Base-by-base conservation (phyloP, 768 basidiomycete species). In the Pisolithus microcarpus region DNA sequence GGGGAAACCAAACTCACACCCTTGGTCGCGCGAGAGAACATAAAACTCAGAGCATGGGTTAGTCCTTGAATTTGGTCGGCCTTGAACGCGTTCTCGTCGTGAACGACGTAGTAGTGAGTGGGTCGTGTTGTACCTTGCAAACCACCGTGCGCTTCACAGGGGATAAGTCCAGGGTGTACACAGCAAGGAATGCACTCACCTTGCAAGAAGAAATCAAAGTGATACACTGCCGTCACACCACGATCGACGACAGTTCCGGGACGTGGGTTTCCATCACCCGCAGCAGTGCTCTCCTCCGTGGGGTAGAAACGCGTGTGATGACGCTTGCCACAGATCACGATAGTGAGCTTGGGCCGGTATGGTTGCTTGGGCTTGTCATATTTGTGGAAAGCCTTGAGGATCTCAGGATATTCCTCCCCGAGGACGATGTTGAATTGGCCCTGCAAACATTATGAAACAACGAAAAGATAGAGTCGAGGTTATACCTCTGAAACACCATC, bases 401-500 rank as follows among this genome's bases (percentile, higher is more conserved):
- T 77, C 55, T 67, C 56, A 2, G 76, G 75, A 39, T 66, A 67
- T 53, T 79, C 77, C 23, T 76, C 69, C 15, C 19, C 16, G 28
- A 75, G 64, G 28, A 80, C 77, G 9, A 64, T 70, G 9, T 62
- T 48, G 54, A 77, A 80, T 68, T 79, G 79, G 1, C 77, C 77
- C 70, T 77, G 48, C 11, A 48, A 46, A 30, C 16, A 37, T 34
- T 38, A 38, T 67, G 51, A 67, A 50, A 31, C 18, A 3, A 10
- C 9, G 11, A 38, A 30, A 39, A 15, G 7, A 51, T 9, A 10
- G 3, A 3, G 42, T 18, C 34, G 21, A 50, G 24, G 43, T 40
- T 67, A 34, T 46, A 84, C 87, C 69, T 90, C 87, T 2, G 87
- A 88, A 26, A 91, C 87, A 45, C 89, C 89, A 61, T 91, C 89